Conservation (phyloP, 83 land plant species). For the Picea mariana region DNA sequence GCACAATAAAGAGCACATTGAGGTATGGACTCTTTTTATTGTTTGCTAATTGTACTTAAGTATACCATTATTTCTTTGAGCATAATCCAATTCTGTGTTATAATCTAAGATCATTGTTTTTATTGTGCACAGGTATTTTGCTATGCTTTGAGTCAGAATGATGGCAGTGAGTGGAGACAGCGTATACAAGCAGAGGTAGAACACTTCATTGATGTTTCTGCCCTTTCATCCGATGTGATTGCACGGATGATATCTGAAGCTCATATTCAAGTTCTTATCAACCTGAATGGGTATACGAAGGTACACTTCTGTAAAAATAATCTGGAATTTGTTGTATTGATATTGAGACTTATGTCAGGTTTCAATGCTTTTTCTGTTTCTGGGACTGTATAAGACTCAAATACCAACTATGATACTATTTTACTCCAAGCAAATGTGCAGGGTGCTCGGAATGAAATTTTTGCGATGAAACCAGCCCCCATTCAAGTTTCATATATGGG, state of each 20-base stretch:
- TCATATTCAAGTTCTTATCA: conserved; percentile 84
- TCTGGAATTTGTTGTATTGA: not conserved
- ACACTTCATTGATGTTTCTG: conserved; percentile 90
- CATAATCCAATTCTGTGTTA: too few species aligned
- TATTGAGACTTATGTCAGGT: not conserved
- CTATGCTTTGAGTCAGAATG: conserved; percentile 95
- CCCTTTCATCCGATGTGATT: conserved; percentile 88
- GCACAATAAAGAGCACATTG: conserved; percentile 87
- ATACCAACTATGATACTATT: not conserved
- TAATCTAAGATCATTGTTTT: not conserved
- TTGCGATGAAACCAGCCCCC: conserved; percentile 99
- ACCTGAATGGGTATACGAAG: conserved; percentile 98
- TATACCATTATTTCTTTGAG: not conserved
- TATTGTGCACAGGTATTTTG: conserved; percentile 79
- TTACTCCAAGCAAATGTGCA: conserved; percentile 17
- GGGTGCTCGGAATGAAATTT: conserved; percentile 99
- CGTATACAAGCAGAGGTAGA: conserved; percentile 89
- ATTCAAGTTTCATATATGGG: conserved; percentile 99
- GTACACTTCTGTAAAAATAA: conserved; percentile 29
- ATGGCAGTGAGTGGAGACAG: conserved; percentile 96
- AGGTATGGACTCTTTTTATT: conserved; percentile 46
- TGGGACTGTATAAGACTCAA: not conserved
- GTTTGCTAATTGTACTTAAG: not conserved
- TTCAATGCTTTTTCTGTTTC: not conserved
- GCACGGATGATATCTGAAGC: conserved; percentile 87